phyloP scores from a whole-genome alignment of 345 rosid genomes.

The Hibiscus syriacus region DNA sequence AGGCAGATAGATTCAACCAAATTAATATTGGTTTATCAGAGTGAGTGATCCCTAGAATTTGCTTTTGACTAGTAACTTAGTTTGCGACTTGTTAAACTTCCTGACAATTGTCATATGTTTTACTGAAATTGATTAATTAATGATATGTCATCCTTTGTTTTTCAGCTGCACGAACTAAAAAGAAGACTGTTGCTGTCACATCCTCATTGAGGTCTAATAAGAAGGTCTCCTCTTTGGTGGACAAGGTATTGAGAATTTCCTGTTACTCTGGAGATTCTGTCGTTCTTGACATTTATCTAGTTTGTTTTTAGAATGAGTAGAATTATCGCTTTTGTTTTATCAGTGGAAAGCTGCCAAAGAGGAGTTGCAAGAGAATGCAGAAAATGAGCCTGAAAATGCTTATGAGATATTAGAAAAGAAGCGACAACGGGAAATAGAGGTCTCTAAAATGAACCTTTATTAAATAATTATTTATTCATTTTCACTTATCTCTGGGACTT shows the following conservation, averaged over 20 bases:
- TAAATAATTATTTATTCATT: background rate
- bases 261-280: slow-evolving; percentile 1
- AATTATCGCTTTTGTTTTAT: slow-evolving; percentile 1
- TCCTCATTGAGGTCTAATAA: slow-evolving; percentile 83
- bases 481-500: slow-evolving; percentile 1
- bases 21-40: background rate
- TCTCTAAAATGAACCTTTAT: slow-evolving; percentile 10
- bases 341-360: slow-evolving; percentile 99
- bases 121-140: background rate
- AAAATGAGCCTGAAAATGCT: slow-evolving; percentile 67
- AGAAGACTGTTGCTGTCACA: slow-evolving; percentile 59
- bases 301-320: background rate
- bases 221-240: slow-evolving; percentile 91
- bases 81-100: background rate
- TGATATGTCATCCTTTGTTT: background rate
- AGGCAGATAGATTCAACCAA: background rate
- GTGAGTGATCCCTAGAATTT: background rate
- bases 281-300: background rate
- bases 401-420: slow-evolving; percentile 60
- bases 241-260: slow-evolving; percentile 83
- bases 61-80: background rate
- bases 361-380: slow-evolving; percentile 73
- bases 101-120: background rate
- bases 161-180: slow-evolving; percentile 63
- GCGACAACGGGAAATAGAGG: slow-evolving; percentile 79